These are phyloP conservation scores for Candida tibetensis DNA, from an alignment of 805 yeast genomes.

Conservation along the genomic window DNA sequence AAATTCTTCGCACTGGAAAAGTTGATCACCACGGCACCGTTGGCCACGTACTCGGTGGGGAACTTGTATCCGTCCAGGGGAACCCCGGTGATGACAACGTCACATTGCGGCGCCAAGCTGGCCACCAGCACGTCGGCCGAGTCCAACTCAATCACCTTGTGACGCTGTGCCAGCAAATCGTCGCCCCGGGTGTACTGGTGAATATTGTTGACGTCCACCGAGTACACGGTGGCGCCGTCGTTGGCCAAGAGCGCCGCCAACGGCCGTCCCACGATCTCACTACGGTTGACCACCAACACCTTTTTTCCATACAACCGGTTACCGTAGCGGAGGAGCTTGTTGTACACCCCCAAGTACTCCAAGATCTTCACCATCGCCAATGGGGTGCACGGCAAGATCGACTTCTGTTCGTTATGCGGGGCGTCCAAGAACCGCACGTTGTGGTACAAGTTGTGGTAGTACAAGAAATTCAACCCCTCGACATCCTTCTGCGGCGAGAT, in stretches of 20 bases:
- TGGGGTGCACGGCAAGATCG: constrained; percentile 95
- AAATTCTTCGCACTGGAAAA: constrained; percentile 90
- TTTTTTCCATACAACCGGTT: constrained; percentile 92
- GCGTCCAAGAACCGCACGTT: constrained; percentile 81
- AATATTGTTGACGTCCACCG: constrained; percentile 82
- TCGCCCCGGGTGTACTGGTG: constrained; percentile 95
- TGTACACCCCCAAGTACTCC: constrained; percentile 87
- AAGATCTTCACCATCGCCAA: constrained; percentile 90
- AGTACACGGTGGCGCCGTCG: constrained; percentile 95
- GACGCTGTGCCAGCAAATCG: constrained; percentile 76
- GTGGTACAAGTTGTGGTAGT: constrained; percentile 93
- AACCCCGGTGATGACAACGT: constrained; percentile 94
- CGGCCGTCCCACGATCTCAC: constrained; percentile 97
- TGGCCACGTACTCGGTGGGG: constrained; percentile 72
- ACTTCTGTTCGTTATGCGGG: constrained; percentile 62
- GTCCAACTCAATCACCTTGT: constrained; percentile 60
- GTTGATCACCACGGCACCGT: constrained; percentile 90
- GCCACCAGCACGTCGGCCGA: constrained; percentile 50
- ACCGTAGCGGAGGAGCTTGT: constrained; percentile 77
- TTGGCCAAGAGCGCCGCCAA: constrained; percentile 93
- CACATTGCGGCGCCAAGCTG: constrained; percentile 69
- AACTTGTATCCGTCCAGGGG: constrained; percentile 82
- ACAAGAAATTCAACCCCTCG: constrained; percentile 88
- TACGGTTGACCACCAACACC: constrained; percentile 83
- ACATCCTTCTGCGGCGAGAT: constrained; percentile 92